Conservation (phyloP, 2,329 filamentous ascomycete species). For the Clonostachys chloroleuca region DNA sequence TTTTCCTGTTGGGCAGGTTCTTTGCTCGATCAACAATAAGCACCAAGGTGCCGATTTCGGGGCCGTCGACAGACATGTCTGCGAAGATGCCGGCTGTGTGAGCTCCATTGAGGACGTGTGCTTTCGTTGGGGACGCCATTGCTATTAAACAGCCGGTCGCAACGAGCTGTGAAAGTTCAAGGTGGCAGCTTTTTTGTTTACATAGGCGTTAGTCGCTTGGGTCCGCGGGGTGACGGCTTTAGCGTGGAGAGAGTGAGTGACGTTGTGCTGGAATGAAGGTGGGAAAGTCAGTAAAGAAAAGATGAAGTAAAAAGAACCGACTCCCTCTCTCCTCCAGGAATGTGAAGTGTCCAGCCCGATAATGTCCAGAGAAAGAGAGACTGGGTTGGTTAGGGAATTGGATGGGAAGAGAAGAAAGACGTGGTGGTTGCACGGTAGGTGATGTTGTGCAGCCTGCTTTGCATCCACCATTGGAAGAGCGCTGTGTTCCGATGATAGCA, state of each 20-base stretch:
- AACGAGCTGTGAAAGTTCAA: not conserved
- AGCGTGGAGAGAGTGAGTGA: not conserved
- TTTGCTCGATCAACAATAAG: slow-evolving; percentile 91
- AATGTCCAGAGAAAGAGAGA: too few species aligned
- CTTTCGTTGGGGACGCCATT: slow-evolving; percentile 51
- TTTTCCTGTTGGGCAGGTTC: slow-evolving; percentile 94
- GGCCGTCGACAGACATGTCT: slow-evolving; percentile 90
- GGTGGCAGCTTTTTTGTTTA: slow-evolving; percentile 1
- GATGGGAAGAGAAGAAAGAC: too few species aligned
- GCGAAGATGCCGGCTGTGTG: slow-evolving; percentile 93
- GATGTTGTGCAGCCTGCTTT: too few species aligned
- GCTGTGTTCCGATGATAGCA: too few species aligned
- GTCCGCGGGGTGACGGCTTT: not conserved
- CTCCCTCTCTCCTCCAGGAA: too few species aligned
- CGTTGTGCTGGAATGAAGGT: not conserved
- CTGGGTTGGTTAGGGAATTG: too few species aligned
- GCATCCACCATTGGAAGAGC: too few species aligned
- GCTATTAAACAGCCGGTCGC: not conserved
- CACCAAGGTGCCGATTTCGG: slow-evolving; percentile 88
- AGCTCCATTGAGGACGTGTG: slow-evolving; percentile 53
- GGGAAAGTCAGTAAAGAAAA: too few species aligned
- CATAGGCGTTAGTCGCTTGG: slow-evolving; percentile 6
- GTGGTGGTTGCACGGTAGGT: too few species aligned
- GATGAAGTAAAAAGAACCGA: too few species aligned
- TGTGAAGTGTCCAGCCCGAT: too few species aligned